Evolutionary conservation across 208 protist species (phyloP), one percentile per base, ranked within the genome.

Genomic region (Borovskyia barvae): DNA sequence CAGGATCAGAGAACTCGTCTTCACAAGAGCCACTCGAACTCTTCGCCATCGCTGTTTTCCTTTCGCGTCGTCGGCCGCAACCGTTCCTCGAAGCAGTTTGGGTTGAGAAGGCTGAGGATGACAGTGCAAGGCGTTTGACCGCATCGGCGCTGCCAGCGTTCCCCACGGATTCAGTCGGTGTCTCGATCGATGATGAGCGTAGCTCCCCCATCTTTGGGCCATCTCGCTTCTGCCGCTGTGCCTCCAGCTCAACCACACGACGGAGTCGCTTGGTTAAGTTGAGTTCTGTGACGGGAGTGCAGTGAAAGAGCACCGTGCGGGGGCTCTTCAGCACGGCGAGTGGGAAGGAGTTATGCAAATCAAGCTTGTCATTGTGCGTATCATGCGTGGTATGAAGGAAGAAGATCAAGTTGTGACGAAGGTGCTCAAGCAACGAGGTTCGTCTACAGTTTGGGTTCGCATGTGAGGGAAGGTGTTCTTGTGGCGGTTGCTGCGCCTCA

Each of bases 351-450:
- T 59, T 64, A 47, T 26, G 26, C 2, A 91, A 40, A 41, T 85
- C 84, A 5, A 90, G 51, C 58, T 92, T 91, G 33, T 85, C 79
- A 51, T 74, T 93, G 61, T 95, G 89, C 20, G 75, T 85, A 64
- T 95, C 86, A 61, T 95, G 89, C 17, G 75, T 83, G 2, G 89
- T 95, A 66, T 89, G 68, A 33, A 95, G 49, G 43, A 95, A 87
- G 36, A 90, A 67, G 41, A 93, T 51, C 17, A 85, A 37, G 41
- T 88, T 72, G 4, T 63, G 82, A 8, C 59, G 76, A 32, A 91
- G 47, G 19, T 66, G 42, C 15, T 54, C 12, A 19, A 66, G n/a
- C 39, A 39, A 36, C 20, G 17, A 9, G 8, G 14, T 8, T 36
- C 7, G 45, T 7, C 1, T 2, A 11, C 4, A 22, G n/a, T n/a